Evolutionary conservation across 305 asterid species (phyloP).

Genomic region (Fraxinus nigra): DNA sequence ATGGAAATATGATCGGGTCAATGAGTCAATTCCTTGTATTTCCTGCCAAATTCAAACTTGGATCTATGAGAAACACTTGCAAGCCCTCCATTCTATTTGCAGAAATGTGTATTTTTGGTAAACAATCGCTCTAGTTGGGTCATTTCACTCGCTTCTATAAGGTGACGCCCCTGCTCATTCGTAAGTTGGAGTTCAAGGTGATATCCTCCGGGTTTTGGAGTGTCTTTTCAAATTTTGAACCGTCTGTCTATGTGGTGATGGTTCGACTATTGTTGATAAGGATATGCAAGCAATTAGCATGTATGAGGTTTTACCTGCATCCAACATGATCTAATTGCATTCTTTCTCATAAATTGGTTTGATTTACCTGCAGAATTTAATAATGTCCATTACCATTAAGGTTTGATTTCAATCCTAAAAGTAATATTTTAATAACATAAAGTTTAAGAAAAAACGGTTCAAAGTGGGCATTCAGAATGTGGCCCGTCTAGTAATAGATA

Average conservation of each 20-base stretch:
- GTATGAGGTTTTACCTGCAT: not conserved
- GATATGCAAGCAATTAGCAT: not conserved
- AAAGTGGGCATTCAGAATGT: not conserved
- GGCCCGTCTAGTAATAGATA: not conserved
- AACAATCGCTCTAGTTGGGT: not conserved
- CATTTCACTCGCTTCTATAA: not conserved
- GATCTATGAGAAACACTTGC: not conserved
- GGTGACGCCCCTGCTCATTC: not conserved
- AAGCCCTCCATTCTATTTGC: not conserved
- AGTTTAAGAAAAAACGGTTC: not conserved
- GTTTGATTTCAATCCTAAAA: not conserved
- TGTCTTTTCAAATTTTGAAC: not conserved
- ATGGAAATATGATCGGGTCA: no score
- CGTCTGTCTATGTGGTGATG: not conserved
- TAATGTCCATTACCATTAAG: not conserved
- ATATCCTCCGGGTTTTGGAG: not conserved
- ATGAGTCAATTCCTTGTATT: not conserved
- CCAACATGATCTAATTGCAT: not conserved
- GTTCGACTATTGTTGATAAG: not conserved
- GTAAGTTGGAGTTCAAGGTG: not conserved
- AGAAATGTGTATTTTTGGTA: not conserved
- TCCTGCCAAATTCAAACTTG: not conserved
- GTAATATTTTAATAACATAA: not conserved
- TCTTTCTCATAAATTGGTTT: conserved; percentile 1
- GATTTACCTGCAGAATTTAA: not conserved